Percentiles rank a stretch among this genome's conserved stretches.
These are phyloP conservation scores for Ramularia endophylla DNA, from an alignment of 2,329 filamentous ascomycete genomes.

Conservation along the genomic window DNA sequence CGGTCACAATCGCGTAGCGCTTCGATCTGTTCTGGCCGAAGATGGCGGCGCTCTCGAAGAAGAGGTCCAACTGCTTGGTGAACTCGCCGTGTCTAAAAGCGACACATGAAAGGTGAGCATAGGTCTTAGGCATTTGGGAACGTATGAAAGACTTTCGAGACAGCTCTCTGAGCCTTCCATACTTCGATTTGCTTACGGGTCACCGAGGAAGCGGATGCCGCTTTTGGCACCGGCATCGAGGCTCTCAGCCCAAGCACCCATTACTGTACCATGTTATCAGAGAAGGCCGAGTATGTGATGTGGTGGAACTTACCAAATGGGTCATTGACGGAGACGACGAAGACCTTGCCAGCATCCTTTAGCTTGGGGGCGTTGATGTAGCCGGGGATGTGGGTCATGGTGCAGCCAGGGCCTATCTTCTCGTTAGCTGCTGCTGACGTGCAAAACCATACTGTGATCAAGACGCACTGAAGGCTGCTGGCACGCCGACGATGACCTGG, in stretches of 20 bases:
- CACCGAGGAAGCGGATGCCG: constrained; percentile 81
- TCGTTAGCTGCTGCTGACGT: neutral
- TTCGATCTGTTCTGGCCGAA: constrained; percentile 81
- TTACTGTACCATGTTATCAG: constrained; percentile 37
- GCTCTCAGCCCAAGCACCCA: constrained; percentile 79
- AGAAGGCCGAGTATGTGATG: neutral
- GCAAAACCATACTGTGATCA: neutral
- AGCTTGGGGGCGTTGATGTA: constrained; percentile 77
- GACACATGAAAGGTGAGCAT: too few relatives aligned
- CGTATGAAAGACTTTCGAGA: too few relatives aligned
- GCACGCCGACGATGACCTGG: constrained; percentile 70
- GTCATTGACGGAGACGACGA: constrained; percentile 90
- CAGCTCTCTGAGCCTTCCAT: too few relatives aligned
- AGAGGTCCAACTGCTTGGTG: constrained; percentile 75
- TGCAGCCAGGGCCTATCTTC: constrained; percentile 57
- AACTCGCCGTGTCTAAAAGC: constrained; percentile 67
- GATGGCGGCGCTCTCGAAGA: constrained; percentile 71
- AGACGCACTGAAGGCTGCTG: constrained; percentile 45
- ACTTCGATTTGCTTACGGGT: too few relatives aligned
- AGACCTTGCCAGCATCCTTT: constrained; percentile 74
- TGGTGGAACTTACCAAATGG: constrained; percentile 55
- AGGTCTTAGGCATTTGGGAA: too few relatives aligned
- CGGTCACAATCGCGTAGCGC: constrained; percentile 76
- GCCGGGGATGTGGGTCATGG: constrained; percentile 69
- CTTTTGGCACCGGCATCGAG: constrained; percentile 70